These are phyloP conservation scores for Salvia miltiorrhiza DNA, from an alignment of 257 asterid genomes.

Conservation along the genomic window DNA sequence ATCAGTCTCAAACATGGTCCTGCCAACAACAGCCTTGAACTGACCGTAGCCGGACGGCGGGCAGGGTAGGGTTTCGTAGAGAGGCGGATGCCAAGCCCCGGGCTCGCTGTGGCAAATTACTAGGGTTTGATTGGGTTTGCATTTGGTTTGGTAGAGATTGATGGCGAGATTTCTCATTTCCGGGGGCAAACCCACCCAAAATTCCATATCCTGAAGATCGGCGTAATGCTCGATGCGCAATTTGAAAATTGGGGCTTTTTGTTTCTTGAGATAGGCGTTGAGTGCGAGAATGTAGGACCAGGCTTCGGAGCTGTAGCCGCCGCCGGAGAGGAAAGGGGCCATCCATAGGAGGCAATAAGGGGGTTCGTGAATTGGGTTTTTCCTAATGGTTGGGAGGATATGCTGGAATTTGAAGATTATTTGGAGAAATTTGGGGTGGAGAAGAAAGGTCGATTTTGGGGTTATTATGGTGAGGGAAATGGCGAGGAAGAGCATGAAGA, in stretches of 20 bases:
- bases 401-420: constrained; percentile 19
- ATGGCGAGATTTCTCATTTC: constrained; percentile 57
- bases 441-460: constrained; percentile 28
- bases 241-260: constrained; percentile 40
- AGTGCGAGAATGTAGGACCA: constrained; percentile 87
- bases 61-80: constrained; percentile 72
- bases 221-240: constrained; percentile 73
- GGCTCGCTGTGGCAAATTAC: constrained; percentile 94
- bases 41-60: constrained; percentile 48
- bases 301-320: constrained; percentile 94
- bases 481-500: constrained; percentile 41
- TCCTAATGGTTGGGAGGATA: background rate
- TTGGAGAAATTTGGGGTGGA: constrained; percentile 19
- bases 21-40: constrained; percentile 62
- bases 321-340: constrained; percentile 95
- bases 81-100: constrained; percentile 93
- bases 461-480: constrained; percentile 32
- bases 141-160: constrained; percentile 45
- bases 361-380: constrained; percentile 21
- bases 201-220: constrained; percentile 54
- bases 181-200: constrained; percentile 78
- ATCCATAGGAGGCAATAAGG: constrained; percentile 77
- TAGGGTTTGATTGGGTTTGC: constrained; percentile 54
- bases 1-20: constrained; percentile 96
- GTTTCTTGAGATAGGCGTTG: constrained; percentile 31